phyloP scores from a whole-genome alignment of 179 eudicot genomes.

The Vitellaria paradoxa region DNA sequence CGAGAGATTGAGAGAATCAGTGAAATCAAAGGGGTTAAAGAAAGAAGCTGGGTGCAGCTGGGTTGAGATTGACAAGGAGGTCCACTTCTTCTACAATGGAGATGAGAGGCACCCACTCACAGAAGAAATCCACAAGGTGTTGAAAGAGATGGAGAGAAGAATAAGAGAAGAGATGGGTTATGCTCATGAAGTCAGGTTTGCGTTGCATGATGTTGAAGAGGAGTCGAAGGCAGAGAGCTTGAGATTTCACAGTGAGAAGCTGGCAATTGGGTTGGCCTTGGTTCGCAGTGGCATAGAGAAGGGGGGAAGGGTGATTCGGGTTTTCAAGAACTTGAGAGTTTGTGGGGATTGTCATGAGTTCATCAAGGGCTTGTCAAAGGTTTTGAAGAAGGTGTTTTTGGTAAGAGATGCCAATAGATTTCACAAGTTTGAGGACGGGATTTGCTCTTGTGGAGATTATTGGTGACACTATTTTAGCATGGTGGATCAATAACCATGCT shows the following conservation, averaged over 20 bases:
- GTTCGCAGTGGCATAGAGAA: constrained; percentile 36
- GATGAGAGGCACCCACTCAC: constrained; percentile 68
- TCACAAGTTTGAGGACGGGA: constrained; percentile 69
- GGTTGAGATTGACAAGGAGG: constrained; percentile 59
- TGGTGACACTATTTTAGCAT: constrained; percentile 41
- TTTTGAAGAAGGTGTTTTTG: constrained; percentile 56
- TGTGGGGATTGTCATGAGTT: constrained; percentile 89
- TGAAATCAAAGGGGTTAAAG: constrained; percentile 42
- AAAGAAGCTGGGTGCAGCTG: constrained; percentile 66
- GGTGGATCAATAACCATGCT: not conserved
- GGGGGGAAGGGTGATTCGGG: constrained; percentile 38
- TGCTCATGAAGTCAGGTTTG: constrained; percentile 51
- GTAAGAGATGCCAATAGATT: constrained; percentile 85
- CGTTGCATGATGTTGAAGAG: constrained; percentile 75
- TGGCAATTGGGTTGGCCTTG: constrained; percentile 75
- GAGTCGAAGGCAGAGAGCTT: constrained; percentile 68
- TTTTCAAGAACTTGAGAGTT: constrained; percentile 78
- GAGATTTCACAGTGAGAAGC: constrained; percentile 81
- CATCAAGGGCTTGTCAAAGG: constrained; percentile 71
- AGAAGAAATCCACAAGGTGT: constrained; percentile 36
- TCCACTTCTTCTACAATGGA: constrained; percentile 71
- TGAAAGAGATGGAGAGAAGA: constrained; percentile 59
- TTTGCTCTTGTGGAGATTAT: constrained; percentile 74
- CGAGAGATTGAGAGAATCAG: constrained; percentile 40
- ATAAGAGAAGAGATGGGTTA: constrained; percentile 72